Evolutionary conservation across 139 green algal species (phyloP).

Genomic region (Pleodorina starrii): DNA sequence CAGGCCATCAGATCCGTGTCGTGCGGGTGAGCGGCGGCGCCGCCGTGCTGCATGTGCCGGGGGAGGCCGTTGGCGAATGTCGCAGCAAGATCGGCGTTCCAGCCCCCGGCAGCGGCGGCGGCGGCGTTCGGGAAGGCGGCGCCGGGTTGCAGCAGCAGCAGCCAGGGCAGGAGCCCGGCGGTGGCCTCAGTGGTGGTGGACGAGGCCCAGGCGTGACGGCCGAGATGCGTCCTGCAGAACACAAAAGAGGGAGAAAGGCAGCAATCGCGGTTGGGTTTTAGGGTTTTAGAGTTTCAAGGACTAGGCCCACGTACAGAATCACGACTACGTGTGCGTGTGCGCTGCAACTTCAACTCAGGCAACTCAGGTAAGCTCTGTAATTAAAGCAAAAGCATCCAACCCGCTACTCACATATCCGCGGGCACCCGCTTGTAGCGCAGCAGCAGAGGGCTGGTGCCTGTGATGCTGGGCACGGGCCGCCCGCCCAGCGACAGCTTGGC

Average conservation of each 20-base stretch:
- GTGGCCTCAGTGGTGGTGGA: neutral
- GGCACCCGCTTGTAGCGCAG: conserved; percentile 81
- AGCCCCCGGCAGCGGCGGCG: too few species aligned
- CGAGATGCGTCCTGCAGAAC: neutral
- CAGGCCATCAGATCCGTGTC: too few species aligned
- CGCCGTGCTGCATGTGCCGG: too few species aligned
- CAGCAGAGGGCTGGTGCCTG: conserved; percentile 76
- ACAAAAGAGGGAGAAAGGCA: neutral
- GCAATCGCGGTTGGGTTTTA: neutral
- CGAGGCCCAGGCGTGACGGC: neutral
- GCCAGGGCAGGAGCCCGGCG: neutral
- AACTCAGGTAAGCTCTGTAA: too few species aligned
- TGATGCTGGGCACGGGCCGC: conserved; percentile 67
- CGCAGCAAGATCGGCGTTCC: too few species aligned
- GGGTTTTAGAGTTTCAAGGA: too few species aligned
- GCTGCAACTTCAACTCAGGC: too few species aligned
- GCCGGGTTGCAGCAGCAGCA: neutral
- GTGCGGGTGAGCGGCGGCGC: too few species aligned
- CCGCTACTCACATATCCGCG: neutral
- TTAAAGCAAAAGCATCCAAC: too few species aligned
- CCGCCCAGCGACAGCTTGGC: conserved; percentile 78
- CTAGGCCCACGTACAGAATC: too few species aligned
- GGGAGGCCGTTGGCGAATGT: too few species aligned
- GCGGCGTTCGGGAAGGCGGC: neutral
- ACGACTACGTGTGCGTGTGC: too few species aligned